Evolutionary conservation across 2,329 filamentous ascomycete genomes (phyloP).

Genomic region (Talaromyces sp.): DNA sequence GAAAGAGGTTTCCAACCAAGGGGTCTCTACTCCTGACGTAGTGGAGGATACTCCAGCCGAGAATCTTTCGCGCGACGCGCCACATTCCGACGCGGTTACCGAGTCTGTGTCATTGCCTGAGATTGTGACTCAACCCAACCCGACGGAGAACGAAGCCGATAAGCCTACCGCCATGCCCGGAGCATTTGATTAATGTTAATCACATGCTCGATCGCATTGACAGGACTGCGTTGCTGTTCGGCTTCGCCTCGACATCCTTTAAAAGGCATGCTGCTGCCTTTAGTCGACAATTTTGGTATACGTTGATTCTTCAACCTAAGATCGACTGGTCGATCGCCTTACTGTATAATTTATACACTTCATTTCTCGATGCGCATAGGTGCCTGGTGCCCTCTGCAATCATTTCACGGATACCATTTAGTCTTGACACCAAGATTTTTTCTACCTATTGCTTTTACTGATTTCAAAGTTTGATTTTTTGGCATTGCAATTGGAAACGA

Average conservation of each 20-base stretch:
- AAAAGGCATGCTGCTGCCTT: neutral
- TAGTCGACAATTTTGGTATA: neutral
- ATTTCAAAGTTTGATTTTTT: neutral
- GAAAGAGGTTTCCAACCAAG: neutral
- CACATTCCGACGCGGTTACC: slow-evolving; percentile 6
- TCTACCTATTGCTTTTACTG: neutral
- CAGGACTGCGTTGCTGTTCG: neutral
- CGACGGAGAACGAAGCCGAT: neutral
- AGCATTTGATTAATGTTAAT: slow-evolving; percentile 9
- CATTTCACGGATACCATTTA: neutral
- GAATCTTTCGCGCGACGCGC: slow-evolving; percentile 5
- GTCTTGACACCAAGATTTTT: neutral
- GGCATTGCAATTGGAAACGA: neutral
- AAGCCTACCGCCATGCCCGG: slow-evolving; percentile 4
- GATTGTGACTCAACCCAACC: neutral
- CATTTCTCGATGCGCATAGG: neutral
- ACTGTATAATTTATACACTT: neutral
- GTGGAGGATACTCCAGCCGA: neutral
- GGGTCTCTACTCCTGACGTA: neutral
- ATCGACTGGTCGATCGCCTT: neutral
- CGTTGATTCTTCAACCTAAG: neutral
- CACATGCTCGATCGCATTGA: neutral
- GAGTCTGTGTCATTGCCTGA: neutral
- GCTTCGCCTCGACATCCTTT: neutral
- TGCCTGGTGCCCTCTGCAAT: neutral